Evolutionary conservation across 164 flowering plant species (phyloP).

Genomic region (Annona squamosa): DNA sequence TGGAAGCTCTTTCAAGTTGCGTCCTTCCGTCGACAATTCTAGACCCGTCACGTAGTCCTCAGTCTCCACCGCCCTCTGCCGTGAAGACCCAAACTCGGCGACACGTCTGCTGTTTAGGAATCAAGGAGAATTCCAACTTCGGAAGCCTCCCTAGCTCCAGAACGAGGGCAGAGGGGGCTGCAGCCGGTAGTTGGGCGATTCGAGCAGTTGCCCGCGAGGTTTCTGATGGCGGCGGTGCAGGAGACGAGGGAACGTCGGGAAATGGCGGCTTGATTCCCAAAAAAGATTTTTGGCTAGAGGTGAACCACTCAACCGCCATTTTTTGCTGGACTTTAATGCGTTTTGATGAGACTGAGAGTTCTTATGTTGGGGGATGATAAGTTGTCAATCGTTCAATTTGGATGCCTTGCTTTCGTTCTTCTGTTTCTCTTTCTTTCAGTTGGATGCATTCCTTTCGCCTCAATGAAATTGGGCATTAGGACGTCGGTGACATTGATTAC

Average conservation of each 20-base stretch:
- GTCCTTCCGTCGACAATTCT: slow-evolving; percentile 22
- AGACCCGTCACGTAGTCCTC: slow-evolving; percentile 20
- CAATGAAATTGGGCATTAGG: not conserved
- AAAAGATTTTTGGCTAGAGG: slow-evolving; percentile 24
- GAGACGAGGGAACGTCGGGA: slow-evolving; percentile 20
- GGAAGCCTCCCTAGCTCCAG: slow-evolving; percentile 6
- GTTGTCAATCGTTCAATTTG: not conserved
- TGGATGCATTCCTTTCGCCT: not conserved
- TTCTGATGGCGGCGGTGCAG: slow-evolving; percentile 20
- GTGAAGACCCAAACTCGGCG: slow-evolving; percentile 17
- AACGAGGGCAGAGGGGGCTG: slow-evolving; percentile 5
- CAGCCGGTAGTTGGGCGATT: slow-evolving; percentile 10
- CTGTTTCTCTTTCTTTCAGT: not conserved
- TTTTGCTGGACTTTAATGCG: not conserved
- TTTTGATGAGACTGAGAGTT: not conserved
- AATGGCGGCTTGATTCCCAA: slow-evolving; percentile 26
- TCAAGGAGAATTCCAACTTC: slow-evolving; percentile 10
- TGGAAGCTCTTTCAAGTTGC: slow-evolving; percentile 45
- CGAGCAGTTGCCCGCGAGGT: slow-evolving; percentile 24
- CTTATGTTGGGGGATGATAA: not conserved
- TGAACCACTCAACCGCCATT: not conserved
- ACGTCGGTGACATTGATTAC: not conserved
- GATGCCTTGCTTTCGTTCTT: not conserved
- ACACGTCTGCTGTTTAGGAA: slow-evolving; percentile 20
- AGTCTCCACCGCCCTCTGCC: slow-evolving; percentile 4